phyloP scores from a whole-genome alignment of 2,329 filamentous ascomycete species.

The Fusarium newnesense region DNA sequence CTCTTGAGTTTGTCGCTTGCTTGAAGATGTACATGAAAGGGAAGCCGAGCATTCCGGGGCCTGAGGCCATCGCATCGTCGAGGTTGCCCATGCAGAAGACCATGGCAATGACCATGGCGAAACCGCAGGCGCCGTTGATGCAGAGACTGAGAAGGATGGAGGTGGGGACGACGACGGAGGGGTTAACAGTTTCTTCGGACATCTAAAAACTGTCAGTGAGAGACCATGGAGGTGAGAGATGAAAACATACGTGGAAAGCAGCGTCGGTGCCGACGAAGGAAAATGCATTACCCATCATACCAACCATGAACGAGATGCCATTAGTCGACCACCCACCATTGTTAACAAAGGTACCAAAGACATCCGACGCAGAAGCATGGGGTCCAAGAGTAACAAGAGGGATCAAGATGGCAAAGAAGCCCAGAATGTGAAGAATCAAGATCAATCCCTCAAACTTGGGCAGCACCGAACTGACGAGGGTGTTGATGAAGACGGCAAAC shows the following conservation, averaged over 20 bases:
- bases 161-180: conserved; percentile 60
- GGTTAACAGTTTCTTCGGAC: conserved; percentile 59
- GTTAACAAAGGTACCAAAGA: conserved; percentile 58
- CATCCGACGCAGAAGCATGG: conserved; percentile 47
- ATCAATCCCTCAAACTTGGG: conserved; percentile 62
- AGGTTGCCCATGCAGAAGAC: conserved; percentile 65
- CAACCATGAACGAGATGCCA: conserved; percentile 58
- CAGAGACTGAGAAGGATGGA: conserved; percentile 60
- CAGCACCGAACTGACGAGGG: conserved; percentile 55
- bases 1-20: conserved; percentile 58
- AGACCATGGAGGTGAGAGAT: fast-evolving
- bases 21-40: conserved; percentile 70
- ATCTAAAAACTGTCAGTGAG: conserved; percentile 43
- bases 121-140: conserved; percentile 63
- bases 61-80: conserved; percentile 53
- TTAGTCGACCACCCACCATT: conserved; percentile 55
- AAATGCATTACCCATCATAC: conserved; percentile 54
- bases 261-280: conserved; percentile 48
- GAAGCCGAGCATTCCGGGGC: conserved; percentile 55
- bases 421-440: conserved; percentile 58
- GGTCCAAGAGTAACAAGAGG: conserved; percentile 47
- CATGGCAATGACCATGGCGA: conserved; percentile 66
- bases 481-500: conserved; percentile 62
- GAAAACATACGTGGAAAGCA: conserved; percentile 43
- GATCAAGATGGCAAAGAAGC: conserved; percentile 49